phyloP scores from a whole-genome alignment of 2,329 filamentous ascomycete genomes.

The Neospermospora avenae region DNA sequence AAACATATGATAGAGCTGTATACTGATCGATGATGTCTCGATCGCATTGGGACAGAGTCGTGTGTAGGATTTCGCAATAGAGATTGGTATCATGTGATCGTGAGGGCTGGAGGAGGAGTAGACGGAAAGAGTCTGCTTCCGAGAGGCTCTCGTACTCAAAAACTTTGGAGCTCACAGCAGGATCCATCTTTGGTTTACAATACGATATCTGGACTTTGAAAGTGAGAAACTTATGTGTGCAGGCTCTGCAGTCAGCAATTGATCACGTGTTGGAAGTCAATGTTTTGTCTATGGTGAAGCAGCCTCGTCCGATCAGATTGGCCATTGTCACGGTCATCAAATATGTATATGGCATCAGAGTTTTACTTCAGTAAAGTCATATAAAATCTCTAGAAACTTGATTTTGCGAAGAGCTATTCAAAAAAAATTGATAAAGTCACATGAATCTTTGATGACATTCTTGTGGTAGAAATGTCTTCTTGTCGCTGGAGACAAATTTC shows the following conservation, averaged over 20 bases:
- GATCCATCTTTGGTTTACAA: neutral
- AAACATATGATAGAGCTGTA: constrained; percentile 18
- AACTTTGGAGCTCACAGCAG: neutral
- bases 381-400: too few species aligned
- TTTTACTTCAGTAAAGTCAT: too few species aligned
- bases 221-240: neutral
- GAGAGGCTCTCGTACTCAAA: neutral
- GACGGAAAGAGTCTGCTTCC: constrained; percentile 6
- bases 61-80: constrained; percentile 5
- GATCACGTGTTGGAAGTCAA: neutral
- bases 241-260: neutral
- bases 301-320: too few species aligned
- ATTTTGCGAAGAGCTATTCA: too few species aligned
- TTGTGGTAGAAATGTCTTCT: too few species aligned
- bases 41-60: constrained; percentile 1
- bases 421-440: too few species aligned
- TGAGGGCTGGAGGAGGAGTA: constrained; percentile 9
- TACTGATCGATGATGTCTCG: constrained; percentile 13
- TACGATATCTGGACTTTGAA: neutral
- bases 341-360: too few species aligned
- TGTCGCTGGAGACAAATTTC: too few species aligned
- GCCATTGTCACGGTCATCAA: too few species aligned
- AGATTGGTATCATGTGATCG: neutral
- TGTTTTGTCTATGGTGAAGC: too few species aligned
- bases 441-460: too few species aligned